A percentile compares a stretch with the other conserved stretches of the same genome.
Conservation (phyloP, 2,329 filamentous ascomycete genomes). For the Capronia epimyces region DNA sequence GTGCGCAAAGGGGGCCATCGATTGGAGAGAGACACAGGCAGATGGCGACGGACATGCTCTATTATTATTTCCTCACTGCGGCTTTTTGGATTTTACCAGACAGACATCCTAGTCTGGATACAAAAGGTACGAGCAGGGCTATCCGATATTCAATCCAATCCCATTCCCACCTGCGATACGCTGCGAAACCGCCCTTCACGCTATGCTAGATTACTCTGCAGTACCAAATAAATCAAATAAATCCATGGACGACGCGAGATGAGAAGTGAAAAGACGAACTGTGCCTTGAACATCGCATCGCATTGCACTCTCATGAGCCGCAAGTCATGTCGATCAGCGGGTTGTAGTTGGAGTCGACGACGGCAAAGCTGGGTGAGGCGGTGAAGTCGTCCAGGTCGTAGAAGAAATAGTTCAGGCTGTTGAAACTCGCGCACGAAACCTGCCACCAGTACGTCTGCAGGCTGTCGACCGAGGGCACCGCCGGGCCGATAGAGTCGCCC, state of each 20-base stretch:
- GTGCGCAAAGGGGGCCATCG: too few species aligned
- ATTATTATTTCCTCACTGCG: too few species aligned
- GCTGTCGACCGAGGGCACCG: slow-evolving; percentile 59
- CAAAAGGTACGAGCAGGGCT: neutral
- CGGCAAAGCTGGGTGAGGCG: slow-evolving; percentile 65
- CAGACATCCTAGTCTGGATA: too few species aligned
- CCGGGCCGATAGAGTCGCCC: slow-evolving; percentile 58
- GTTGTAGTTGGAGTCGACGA: slow-evolving; percentile 49
- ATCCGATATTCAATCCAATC: too few species aligned
- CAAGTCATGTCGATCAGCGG: slow-evolving; percentile 39
- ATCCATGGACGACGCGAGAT: slow-evolving; percentile 5
- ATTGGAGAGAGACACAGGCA: too few species aligned
- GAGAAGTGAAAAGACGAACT: neutral
- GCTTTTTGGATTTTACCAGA: too few species aligned
- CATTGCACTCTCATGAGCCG: slow-evolving; percentile 5
- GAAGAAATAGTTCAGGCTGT: slow-evolving; percentile 68
- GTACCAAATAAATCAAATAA: slow-evolving; percentile 3
- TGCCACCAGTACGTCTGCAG: slow-evolving; percentile 76
- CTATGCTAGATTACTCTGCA: slow-evolving; percentile 12
- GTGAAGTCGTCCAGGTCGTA: slow-evolving; percentile 65
- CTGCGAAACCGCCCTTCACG: slow-evolving; percentile 1
- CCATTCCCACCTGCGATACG: neutral
- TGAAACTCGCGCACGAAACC: slow-evolving; percentile 64
- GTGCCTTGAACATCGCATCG: neutral
- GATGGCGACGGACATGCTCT: too few species aligned